Evolutionary conservation across 2,329 filamentous ascomycete genomes (phyloP).

Genomic region (Talaromyces verruculosus): DNA sequence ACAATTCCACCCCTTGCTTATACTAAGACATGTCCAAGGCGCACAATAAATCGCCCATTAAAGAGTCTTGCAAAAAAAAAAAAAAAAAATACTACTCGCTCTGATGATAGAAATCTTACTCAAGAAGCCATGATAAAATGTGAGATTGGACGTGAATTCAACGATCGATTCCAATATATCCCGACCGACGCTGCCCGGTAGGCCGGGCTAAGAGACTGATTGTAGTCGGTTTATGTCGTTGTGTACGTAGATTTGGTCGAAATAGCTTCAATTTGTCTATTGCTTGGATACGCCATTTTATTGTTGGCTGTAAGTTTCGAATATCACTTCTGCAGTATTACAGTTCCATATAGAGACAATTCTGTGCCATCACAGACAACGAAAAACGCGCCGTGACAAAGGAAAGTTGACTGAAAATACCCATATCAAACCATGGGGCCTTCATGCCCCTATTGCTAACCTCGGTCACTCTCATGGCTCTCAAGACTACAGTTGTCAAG

Average conservation of each 20-base stretch:
- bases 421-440: neutral
- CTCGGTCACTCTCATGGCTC: neutral
- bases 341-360: neutral
- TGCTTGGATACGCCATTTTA: neutral
- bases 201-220: neutral
- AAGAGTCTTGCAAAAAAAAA: neutral
- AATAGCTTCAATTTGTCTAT: neutral
- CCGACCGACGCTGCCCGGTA: conserved; percentile 1
- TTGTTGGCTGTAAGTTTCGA: neutral
- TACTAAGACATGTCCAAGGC: neutral
- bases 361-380: neutral
- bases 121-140: neutral
- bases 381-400: neutral
- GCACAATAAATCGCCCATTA: neutral
- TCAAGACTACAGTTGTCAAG: neutral
- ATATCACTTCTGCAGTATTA: neutral
- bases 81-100: neutral
- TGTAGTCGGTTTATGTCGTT: conserved; percentile 17
- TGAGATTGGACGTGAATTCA: neutral
- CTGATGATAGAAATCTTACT: neutral
- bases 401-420: neutral
- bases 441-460: neutral
- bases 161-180: neutral
- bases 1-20: neutral
- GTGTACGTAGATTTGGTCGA: neutral